phyloP scores from a whole-genome alignment of 176 grass and related monocot genomes.

The Oryza australiensis region DNA sequence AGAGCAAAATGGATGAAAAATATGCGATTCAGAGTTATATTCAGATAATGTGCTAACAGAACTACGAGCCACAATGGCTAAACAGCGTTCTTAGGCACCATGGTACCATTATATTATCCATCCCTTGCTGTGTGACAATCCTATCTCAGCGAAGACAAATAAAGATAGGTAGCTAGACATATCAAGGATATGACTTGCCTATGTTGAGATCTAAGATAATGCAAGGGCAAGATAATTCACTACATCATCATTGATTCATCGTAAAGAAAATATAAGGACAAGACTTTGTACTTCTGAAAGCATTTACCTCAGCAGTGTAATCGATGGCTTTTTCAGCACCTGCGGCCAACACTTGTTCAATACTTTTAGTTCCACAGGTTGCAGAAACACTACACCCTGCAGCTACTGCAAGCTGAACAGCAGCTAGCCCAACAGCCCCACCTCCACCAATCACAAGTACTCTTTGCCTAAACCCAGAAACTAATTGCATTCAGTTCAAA shows the following conservation, averaged over 20 bases:
- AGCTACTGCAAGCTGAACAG: conserved; percentile 80
- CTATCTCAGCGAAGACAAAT: conserved; percentile 19
- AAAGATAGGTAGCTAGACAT: conserved; percentile 10
- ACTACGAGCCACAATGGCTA: not conserved
- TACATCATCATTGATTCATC: not conserved
- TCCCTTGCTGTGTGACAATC: not conserved
- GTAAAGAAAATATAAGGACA: conserved; percentile 2
- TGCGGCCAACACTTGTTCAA: conserved; percentile 60
- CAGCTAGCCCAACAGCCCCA: conserved; percentile 85
- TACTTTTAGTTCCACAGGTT: conserved; percentile 82
- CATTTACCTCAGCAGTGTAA: conserved; percentile 76
- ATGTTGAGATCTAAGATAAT: conserved; percentile 18
- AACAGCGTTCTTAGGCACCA: conserved; percentile 8
- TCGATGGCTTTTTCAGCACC: conserved; percentile 96
- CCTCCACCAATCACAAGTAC: conserved; percentile 92
- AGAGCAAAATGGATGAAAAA: not conserved
- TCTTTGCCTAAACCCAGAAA: conserved; percentile 65
- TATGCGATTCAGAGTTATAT: not conserved
- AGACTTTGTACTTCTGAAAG: conserved; percentile 18
- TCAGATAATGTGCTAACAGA: not conserved
- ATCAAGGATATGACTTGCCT: not conserved
- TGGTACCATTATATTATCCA: conserved; percentile 3
- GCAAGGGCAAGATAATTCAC: conserved; percentile 4
- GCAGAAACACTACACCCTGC: conserved; percentile 72
- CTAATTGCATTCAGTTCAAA: not conserved